A percentile compares a stretch with the other conserved stretches of the same genome.
Conservation (phyloP, 1,284 basidiomycete species). For the Mycena sp. region DNA sequence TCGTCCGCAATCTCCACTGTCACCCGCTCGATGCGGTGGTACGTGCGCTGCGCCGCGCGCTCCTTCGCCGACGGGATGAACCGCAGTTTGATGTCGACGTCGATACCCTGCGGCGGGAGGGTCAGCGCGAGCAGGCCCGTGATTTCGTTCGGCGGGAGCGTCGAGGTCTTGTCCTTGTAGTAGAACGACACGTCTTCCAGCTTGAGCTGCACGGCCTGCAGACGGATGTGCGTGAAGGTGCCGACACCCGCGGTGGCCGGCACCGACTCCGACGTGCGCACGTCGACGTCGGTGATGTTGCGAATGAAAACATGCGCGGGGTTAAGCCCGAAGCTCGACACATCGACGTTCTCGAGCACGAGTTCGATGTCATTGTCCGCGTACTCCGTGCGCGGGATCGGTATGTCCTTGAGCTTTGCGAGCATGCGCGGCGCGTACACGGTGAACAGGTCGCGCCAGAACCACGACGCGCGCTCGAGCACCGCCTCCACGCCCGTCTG, state of each 20-base stretch:
- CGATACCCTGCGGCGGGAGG: slow-evolving; percentile 70
- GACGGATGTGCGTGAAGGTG: slow-evolving; percentile 67
- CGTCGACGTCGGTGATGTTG: slow-evolving; percentile 77
- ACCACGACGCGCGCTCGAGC: slow-evolving; percentile 69
- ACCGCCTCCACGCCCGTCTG: slow-evolving; percentile 56
- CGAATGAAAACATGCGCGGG: slow-evolving; percentile 76
- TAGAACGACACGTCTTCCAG: slow-evolving; percentile 76
- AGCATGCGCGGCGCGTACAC: slow-evolving; percentile 62
- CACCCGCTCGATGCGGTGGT: slow-evolving; percentile 64
- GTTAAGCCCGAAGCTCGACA: slow-evolving; percentile 69
- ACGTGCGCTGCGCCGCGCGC: slow-evolving; percentile 56
- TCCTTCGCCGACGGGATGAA: slow-evolving; percentile 58
- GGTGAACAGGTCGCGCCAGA: slow-evolving; percentile 77
- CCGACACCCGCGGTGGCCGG: slow-evolving; percentile 57
- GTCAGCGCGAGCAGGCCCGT: slow-evolving; percentile 68
- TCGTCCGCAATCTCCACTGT: slow-evolving; percentile 61
- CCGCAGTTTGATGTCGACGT: slow-evolving; percentile 70
- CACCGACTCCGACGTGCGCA: slow-evolving; percentile 57
- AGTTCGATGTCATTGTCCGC: slow-evolving; percentile 72
- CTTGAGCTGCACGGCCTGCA: slow-evolving; percentile 68
- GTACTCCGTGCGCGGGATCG: slow-evolving; percentile 65
- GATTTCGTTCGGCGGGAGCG: slow-evolving; percentile 62
- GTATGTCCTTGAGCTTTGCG: slow-evolving; percentile 5
- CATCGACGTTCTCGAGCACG: slow-evolving; percentile 74
- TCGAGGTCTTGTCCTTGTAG: slow-evolving; percentile 66